Base-by-base conservation (phyloP, 805 yeast species). In the Candida orba region DNA sequence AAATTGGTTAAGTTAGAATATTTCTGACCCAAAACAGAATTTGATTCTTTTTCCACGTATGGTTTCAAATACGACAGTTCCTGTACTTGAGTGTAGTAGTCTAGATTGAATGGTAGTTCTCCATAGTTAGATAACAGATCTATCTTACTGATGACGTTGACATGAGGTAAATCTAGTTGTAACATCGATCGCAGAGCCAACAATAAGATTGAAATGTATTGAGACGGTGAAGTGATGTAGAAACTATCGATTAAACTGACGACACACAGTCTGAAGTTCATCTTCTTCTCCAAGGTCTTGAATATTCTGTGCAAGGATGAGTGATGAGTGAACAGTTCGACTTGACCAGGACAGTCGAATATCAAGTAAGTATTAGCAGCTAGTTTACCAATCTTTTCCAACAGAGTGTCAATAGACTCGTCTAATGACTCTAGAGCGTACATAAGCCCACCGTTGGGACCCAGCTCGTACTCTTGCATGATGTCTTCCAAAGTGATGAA, bases 321-420 rank as follows among this genome's bases (percentile, higher is more conserved):
- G 55, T 87, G 95, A 57, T 86, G 95, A 3, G 99, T 93, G 65
- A 86, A 93, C 14, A 93, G 72, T 60, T 93, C 99, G 1, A 89
- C 93, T 61, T 93, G 99, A 2, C 99, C 99, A 1, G 97, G 96
- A 57, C 95, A 86, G 62, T 88, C 96, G 64, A 88, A 85, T 4
- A 88, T 68, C 12, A 88, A 61, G 52, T 88, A 88, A 34, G 81
- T 77, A 20, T 68, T 68, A 34, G 75, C 71, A 6, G 84, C 66
- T 6, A 43, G 33, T 29, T 71, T 67, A 45, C 72, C 69, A 29
- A 91, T 67, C 57, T 75, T 78, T 9, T 67, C 65, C 4, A 83
- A 57, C 53, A 88, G 76, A 37, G 71, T 68, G 24, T 82, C 84
- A 40, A 82, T 64, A 22, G 79, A 71, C 27, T 69, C 68, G 60